Percentiles rank a stretch among this genome's conserved stretches.
Conservation (phyloP, 202 grass and related monocot species). For the Carex arenaria region DNA sequence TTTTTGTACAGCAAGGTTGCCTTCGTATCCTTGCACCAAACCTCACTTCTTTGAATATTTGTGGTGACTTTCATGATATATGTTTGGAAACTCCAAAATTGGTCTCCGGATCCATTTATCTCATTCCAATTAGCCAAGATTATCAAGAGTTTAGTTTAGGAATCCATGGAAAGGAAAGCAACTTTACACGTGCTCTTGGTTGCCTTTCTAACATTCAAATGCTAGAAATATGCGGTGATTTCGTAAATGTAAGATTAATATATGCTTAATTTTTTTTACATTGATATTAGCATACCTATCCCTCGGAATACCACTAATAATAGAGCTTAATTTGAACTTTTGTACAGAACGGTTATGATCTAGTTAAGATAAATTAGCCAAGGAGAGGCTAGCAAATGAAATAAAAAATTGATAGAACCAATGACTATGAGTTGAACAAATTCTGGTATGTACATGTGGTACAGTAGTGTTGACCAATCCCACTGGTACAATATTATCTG, state of each 20-base stretch:
- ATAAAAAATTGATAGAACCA: background rate
- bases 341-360: background rate
- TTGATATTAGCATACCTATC: background rate
- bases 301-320: background rate
- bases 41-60: conserved; percentile 26
- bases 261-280: background rate
- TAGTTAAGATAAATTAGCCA: background rate
- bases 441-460: background rate
- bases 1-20: too few relatives aligned
- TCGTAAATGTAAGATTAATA: conserved; percentile 19
- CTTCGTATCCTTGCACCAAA: background rate
- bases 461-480: background rate
- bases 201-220: conserved; percentile 31
- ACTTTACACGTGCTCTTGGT: conserved; percentile 30
- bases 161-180: conserved; percentile 14
- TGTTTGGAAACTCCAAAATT: conserved; percentile 32
- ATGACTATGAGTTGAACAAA: background rate
- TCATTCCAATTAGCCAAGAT: background rate
- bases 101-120: background rate
- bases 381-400: background rate
- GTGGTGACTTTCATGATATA: conserved; percentile 31
- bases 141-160: background rate
- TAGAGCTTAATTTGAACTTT: background rate
- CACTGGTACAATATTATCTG: too few relatives aligned
- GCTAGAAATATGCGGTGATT: background rate